Evolutionary conservation across 2,329 filamentous ascomycete species (phyloP).

Genomic region (Neonectria magnoliae): DNA sequence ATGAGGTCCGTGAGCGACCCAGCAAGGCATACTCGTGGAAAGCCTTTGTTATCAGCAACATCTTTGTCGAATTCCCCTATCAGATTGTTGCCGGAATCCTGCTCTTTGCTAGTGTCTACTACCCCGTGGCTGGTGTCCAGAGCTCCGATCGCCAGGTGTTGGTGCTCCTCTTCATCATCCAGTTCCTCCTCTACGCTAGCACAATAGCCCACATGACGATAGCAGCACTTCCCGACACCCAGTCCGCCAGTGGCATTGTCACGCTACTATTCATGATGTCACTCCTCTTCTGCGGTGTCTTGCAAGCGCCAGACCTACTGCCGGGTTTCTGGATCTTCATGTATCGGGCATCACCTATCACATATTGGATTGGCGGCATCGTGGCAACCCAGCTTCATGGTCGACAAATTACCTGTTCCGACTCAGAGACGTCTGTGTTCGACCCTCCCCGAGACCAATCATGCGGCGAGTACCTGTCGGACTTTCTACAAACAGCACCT

Average conservation of each 20-base stretch:
- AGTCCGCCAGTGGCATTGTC: conserved; percentile 60
- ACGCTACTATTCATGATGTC: too few relatives aligned
- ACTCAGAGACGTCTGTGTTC: too few relatives aligned
- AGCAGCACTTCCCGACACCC: conserved; percentile 73
- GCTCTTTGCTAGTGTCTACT: conserved; percentile 75
- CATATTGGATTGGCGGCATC: too few relatives aligned
- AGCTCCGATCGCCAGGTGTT: conserved; percentile 67
- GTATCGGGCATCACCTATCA: too few relatives aligned
- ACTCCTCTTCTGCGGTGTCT: too few relatives aligned
- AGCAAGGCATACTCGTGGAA: conserved; percentile 81
- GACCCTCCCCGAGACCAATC: too few relatives aligned
- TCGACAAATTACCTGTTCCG: too few relatives aligned
- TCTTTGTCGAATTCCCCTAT: conserved; percentile 78
- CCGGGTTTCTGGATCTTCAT: too few relatives aligned
- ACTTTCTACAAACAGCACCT: too few relatives aligned
- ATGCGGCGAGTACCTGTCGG: too few relatives aligned
- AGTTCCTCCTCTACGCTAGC: conserved; percentile 76
- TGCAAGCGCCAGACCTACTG: too few relatives aligned
- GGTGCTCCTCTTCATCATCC: conserved; percentile 71
- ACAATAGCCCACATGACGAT: conserved; percentile 81
- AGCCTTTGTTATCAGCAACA: conserved; percentile 76
- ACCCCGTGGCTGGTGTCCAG: conserved; percentile 63
- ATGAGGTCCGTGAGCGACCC: conserved; percentile 80
- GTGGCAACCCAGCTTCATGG: too few relatives aligned
- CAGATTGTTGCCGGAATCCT: conserved; percentile 72